Conservation (phyloP, 495 filamentous ascomycete species). For the Trichoderma reesei region DNA sequence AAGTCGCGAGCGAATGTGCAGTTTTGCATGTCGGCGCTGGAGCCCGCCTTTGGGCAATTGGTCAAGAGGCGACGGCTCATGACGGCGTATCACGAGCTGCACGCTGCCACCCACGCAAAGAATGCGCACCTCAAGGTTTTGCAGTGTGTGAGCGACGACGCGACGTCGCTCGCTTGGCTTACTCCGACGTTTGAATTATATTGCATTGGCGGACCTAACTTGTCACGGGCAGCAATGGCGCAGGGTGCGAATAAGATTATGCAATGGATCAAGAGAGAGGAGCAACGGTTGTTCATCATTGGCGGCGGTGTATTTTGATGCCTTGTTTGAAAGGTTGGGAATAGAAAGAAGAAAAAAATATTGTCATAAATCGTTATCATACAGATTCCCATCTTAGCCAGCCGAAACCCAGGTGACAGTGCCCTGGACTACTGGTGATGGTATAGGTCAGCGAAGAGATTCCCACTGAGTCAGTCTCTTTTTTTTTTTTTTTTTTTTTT, state of each 20-base stretch:
- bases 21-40: constrained; percentile 79
- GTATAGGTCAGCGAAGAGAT: background rate
- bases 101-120: constrained; percentile 73
- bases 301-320: constrained; percentile 67
- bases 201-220: constrained; percentile 73
- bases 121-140: constrained; percentile 76
- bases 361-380: constrained; percentile 7
- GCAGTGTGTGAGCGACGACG: constrained; percentile 61
- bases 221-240: constrained; percentile 66
- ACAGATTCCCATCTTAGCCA: background rate
- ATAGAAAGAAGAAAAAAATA: no score
- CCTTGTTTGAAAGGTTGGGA: background rate
- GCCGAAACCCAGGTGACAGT: background rate
- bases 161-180: constrained; percentile 77
- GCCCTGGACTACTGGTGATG: background rate
- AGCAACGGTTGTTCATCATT: constrained; percentile 90
- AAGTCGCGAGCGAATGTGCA: constrained; percentile 91
- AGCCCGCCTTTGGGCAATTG: constrained; percentile 56
- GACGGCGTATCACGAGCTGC: constrained; percentile 74
- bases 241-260: constrained; percentile 79
- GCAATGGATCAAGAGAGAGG: constrained; percentile 82
- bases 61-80: constrained; percentile 66
- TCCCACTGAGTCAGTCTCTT: background rate
- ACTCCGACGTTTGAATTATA: constrained; percentile 90
- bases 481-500: background rate